Conservation (phyloP, 1,139 yeast genomes). For the Candida tunisiensis region DNA sequence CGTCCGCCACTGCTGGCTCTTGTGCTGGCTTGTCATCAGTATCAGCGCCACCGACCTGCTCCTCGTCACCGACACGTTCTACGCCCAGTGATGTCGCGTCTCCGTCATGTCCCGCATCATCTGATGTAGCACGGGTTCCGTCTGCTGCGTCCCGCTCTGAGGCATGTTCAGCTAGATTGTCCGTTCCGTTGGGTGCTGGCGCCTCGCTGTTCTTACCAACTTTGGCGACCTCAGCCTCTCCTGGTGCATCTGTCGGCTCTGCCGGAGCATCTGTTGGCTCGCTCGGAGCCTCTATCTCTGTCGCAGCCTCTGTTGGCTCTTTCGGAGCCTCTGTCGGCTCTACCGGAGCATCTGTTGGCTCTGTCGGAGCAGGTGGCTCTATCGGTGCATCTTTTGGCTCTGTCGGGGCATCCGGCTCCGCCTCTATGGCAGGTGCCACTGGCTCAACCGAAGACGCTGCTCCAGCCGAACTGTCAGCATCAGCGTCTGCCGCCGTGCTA, state of each 20-base stretch:
- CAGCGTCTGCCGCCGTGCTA: background rate
- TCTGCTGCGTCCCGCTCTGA: too few species aligned
- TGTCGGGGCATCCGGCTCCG: slow-evolving; percentile 3
- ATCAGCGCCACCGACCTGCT: slow-evolving; percentile 2
- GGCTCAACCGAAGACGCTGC: slow-evolving; percentile 1
- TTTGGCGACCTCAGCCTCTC: slow-evolving; percentile 1
- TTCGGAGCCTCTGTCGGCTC: background rate
- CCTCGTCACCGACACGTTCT: background rate
- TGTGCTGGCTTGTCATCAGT: slow-evolving; percentile 1
- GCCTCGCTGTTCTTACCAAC: slow-evolving; percentile 1
- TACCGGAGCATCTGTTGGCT: background rate
- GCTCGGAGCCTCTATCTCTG: background rate
- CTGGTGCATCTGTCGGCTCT: slow-evolving; percentile 1
- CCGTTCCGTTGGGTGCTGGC: slow-evolving; percentile 1
- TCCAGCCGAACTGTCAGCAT: slow-evolving; percentile 1
- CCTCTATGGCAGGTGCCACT: slow-evolving; percentile 4
- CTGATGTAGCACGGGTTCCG: too few species aligned
- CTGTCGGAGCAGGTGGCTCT: slow-evolving; percentile 1
- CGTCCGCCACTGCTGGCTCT: slow-evolving; percentile 1
- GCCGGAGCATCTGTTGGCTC: background rate
- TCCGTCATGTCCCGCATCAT: too few species aligned
- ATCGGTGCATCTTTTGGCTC: slow-evolving; percentile 2
- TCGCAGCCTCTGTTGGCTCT: background rate
- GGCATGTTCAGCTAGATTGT: slow-evolving; percentile 4
- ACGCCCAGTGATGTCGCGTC: too few species aligned